Evolutionary conservation across 257 asterid genomes (phyloP).

Genomic region (Gynochthodes officinalis): DNA sequence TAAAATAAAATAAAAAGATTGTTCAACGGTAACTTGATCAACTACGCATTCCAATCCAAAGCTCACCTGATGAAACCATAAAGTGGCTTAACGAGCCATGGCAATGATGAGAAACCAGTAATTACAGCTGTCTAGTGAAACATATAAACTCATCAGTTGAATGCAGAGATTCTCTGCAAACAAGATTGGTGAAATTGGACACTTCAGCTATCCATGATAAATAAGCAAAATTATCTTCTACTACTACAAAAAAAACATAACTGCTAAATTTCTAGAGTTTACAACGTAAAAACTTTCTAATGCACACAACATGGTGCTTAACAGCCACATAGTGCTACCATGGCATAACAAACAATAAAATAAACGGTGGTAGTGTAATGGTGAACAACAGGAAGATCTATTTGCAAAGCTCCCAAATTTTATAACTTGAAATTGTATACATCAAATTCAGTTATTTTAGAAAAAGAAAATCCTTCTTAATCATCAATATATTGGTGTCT

Average conservation of each 20-base stretch:
- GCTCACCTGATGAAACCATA: conserved; percentile 93
- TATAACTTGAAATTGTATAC: neutral
- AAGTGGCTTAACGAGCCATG: conserved; percentile 95
- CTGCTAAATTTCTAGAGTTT: neutral
- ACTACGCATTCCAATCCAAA: conserved; percentile 14
- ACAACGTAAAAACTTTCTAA: neutral
- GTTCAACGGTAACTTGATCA: neutral
- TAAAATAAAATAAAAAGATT: neutral
- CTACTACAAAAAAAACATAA: neutral
- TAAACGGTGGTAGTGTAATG: neutral
- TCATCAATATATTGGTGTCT: neutral
- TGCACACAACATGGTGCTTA: neutral
- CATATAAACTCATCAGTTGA: conserved; percentile 42
- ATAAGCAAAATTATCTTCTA: neutral
- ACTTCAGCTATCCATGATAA: neutral
- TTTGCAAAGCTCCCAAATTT: neutral
- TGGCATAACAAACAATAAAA: neutral
- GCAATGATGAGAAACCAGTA: conserved; percentile 81
- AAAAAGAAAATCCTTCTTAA: neutral
- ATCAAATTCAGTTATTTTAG: neutral
- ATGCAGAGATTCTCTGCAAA: neutral
- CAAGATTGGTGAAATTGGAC: neutral
- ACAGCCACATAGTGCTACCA: neutral
- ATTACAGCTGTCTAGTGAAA: conserved; percentile 90
- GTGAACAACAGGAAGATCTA: neutral